phyloP scores from a whole-genome alignment of 192 early-diverging fungal genomes.

The Backusella luteola region DNA sequence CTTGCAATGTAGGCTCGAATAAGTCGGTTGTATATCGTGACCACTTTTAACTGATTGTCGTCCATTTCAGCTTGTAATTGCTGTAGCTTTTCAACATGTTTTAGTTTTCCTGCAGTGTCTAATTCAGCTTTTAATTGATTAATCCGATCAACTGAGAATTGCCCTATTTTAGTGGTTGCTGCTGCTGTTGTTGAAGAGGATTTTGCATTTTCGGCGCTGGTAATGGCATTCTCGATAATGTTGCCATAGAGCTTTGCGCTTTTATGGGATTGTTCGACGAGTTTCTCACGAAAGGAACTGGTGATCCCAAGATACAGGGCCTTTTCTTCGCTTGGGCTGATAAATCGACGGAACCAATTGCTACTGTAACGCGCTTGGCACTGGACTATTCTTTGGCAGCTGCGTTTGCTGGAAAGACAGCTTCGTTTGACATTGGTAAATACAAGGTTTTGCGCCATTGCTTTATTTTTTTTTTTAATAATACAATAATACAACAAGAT shows the following conservation, averaged over 20 bases:
- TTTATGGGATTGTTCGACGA: slow-evolving; percentile 17
- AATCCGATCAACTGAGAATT: slow-evolving; percentile 13
- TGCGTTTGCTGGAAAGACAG: neutral
- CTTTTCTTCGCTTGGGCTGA: slow-evolving; percentile 34
- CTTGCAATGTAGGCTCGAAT: slow-evolving; percentile 19
- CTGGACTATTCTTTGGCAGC: neutral
- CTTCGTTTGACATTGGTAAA: neutral
- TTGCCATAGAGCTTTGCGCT: slow-evolving; percentile 21
- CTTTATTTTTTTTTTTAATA: neutral
- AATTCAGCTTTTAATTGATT: slow-evolving; percentile 20
- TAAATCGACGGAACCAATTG: slow-evolving; percentile 30
- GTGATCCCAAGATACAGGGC: slow-evolving; percentile 31
- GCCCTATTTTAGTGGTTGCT: neutral
- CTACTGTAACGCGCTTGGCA: neutral
- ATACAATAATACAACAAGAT: neutral
- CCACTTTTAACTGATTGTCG: neutral
- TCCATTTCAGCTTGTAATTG: slow-evolving; percentile 15
- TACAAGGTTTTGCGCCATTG: neutral
- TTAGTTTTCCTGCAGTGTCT: slow-evolving; percentile 18
- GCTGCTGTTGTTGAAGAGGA: neutral
- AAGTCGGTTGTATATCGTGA: slow-evolving; percentile 31
- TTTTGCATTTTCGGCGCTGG: slow-evolving; percentile 4
- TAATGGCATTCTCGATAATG: slow-evolving; percentile 34
- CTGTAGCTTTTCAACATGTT: slow-evolving; percentile 6
- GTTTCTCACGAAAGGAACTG: slow-evolving; percentile 29